Percentiles rank a stretch among this genome's conserved stretches.
Evolutionary conservation across 2,329 filamentous ascomycete species (phyloP).

Genomic region (Cladophialophora carrionii): DNA sequence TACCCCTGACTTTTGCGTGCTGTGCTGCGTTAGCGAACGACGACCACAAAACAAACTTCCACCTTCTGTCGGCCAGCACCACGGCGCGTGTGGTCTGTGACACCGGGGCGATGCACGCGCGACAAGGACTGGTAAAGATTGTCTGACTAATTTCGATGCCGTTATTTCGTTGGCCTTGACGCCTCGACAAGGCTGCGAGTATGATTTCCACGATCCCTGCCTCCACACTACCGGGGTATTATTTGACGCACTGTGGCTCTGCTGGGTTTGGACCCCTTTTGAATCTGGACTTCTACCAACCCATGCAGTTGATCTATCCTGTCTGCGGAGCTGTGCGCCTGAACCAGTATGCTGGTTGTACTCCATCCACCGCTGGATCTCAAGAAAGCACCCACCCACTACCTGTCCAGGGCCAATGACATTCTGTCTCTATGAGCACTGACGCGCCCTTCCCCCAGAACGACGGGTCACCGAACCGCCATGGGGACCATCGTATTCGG

Average conservation of each 20-base stretch:
- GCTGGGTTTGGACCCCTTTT: background rate
- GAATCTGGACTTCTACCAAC: background rate
- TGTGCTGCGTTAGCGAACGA: background rate
- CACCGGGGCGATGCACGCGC: background rate
- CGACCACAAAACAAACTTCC: background rate
- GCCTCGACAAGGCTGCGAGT: background rate
- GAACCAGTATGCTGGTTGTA: background rate
- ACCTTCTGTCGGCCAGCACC: background rate
- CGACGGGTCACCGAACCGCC: background rate
- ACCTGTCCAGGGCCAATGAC: background rate
- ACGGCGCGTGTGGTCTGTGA: background rate
- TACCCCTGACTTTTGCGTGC: conserved; percentile 5
- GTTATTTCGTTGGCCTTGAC: background rate
- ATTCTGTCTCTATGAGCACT: background rate
- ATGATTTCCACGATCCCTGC: background rate
- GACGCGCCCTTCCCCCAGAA: background rate
- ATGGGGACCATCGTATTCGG: conserved; percentile 21
- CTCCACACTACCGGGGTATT: background rate
- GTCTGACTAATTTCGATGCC: conserved; percentile 2
- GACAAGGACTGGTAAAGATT: background rate
- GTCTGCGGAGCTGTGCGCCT: too few relatives aligned
- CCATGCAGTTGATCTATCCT: background rate
- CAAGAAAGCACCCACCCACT: background rate
- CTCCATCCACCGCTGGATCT: background rate
- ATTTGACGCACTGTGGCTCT: background rate